Percentiles rank a stretch among this genome's conserved stretches.
These are phyloP conservation scores for Candida albicans DNA, from an alignment of 1,139 yeast species.

Conservation along the genomic window DNA sequence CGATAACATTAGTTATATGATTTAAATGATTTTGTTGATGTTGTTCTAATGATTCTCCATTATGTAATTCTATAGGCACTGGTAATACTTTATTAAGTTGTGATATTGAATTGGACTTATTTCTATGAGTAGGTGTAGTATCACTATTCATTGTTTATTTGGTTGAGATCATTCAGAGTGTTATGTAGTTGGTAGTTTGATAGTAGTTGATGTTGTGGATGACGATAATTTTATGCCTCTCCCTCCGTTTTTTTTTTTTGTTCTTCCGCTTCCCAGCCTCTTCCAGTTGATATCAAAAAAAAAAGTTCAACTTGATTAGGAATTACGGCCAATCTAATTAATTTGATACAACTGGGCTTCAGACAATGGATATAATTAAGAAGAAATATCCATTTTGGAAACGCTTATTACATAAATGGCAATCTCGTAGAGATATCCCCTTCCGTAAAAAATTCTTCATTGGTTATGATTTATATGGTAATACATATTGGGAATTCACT, in stretches of 20 bases:
- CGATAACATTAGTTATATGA: constrained; percentile 40
- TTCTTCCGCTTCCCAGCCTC: background rate
- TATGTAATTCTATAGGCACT: constrained; percentile 35
- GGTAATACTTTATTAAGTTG: constrained; percentile 38
- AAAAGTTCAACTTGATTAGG: no score
- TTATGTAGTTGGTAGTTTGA: no score
- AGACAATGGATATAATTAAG: constrained; percentile 36
- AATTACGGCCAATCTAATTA: no score
- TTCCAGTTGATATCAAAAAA: no score
- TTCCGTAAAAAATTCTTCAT: constrained; percentile 57
- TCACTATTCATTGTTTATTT: no score
- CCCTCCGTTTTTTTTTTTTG: background rate
- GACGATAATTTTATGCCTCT: no score
- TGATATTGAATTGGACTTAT: constrained; percentile 21
- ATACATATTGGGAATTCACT: constrained; percentile 81
- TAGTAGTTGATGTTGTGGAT: no score
- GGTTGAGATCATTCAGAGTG: no score
- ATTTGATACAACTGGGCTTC: no score
- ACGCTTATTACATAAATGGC: constrained; percentile 57
- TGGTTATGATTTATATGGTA: constrained; percentile 80
- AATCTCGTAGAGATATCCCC: constrained; percentile 63
- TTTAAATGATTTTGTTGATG: constrained; percentile 15
- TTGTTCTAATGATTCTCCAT: constrained; percentile 21
- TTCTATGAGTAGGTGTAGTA: constrained; percentile 1
- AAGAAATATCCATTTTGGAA: constrained; percentile 41